Evolutionary conservation across 306 rosid genomes (phyloP), one percentile per base, ranked within the genome.

Genomic region (Ceratonia siliqua): DNA sequence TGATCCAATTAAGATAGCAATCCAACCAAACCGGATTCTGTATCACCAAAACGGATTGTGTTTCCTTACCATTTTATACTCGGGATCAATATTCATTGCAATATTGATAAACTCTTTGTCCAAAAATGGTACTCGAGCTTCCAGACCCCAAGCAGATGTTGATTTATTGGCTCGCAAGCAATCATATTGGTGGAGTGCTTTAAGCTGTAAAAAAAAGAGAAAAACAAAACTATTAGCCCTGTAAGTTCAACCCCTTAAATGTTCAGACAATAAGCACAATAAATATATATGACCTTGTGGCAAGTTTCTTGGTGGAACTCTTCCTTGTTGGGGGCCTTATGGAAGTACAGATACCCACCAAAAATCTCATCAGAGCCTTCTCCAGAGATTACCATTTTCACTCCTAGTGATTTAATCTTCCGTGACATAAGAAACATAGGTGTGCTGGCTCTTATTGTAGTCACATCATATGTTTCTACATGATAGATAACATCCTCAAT

Each of bases 331-430:
- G 98, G 98, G 58, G 98, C 98, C 79, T 90, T 92, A 70, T 92
- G 98, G 87, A 90, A 92, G 85, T 92, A 92, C 70, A 92, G 62
- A 48, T 92, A 92, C 65, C 98, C 98, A 8, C 96, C 98, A 52
- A 92, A 92, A 55, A 92, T 81, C 85, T 92, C 96, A 78, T 92
- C 98, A 18, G 98, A 83, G 1, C 98, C 98, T 85, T 92, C 98
- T 25, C 98, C 98, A 25, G 98, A 92, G 46, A 92, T 69, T 28
- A 92, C 96, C 98, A 79, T 77, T 70, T 92, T 92, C 27, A 92
- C 98, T 35, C 98, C 98, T 1, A 92, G 45, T 0, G 98, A 88
- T 75, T 92, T 88, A 6, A 92, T 90, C 84, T 92, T 92, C 18
- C 94, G 83, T 2, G 98, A 79, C 98, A 92, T 88, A 0, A 92